phyloP scores from a whole-genome alignment of 768 basidiomycete genomes.

The Tricholoma sp. region DNA sequence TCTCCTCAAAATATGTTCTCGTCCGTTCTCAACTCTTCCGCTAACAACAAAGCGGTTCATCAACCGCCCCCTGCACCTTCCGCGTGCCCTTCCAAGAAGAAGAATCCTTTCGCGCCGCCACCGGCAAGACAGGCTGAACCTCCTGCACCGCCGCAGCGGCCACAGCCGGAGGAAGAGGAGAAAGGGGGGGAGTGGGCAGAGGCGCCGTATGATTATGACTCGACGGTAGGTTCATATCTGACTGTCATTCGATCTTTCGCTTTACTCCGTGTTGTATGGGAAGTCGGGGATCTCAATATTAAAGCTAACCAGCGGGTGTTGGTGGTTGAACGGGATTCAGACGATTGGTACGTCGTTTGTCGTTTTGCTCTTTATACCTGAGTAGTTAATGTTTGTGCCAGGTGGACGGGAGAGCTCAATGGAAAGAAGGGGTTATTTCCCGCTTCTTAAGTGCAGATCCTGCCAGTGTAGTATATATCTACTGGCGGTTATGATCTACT shows the following conservation, averaged over 20 bases:
- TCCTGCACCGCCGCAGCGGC: slow-evolving; percentile 23
- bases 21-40: slow-evolving; percentile 38
- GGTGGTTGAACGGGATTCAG: slow-evolving; percentile 61
- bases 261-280: too few relatives aligned
- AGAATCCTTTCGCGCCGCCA: slow-evolving; percentile 25
- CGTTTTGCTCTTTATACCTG: slow-evolving; percentile 3
- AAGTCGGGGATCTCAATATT: slow-evolving; percentile 60
- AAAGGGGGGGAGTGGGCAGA: slow-evolving; percentile 69
- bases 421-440: slow-evolving; percentile 60
- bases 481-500: too few relatives aligned
- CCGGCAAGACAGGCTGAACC: slow-evolving; percentile 15
- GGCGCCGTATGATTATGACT: slow-evolving; percentile 69
- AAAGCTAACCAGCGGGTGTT: slow-evolving; percentile 53
- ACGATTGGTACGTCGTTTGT: slow-evolving; percentile 60
- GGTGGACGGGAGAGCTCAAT: slow-evolving; percentile 64
- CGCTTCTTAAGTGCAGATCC: slow-evolving; percentile 67
- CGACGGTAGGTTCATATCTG: slow-evolving; percentile 41
- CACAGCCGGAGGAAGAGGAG: slow-evolving; percentile 30
- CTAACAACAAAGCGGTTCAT: slow-evolving; percentile 30
- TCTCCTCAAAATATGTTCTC: slow-evolving; percentile 43
- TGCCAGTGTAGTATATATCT: slow-evolving; percentile 51
- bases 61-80: slow-evolving; percentile 24
- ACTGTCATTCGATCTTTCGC: too few relatives aligned
- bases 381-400: too few relatives aligned
- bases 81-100: slow-evolving; percentile 37